These are phyloP conservation scores for Fusarium sp. DNA, from an alignment of 2,329 filamentous ascomycete genomes.

Conservation along the genomic window DNA sequence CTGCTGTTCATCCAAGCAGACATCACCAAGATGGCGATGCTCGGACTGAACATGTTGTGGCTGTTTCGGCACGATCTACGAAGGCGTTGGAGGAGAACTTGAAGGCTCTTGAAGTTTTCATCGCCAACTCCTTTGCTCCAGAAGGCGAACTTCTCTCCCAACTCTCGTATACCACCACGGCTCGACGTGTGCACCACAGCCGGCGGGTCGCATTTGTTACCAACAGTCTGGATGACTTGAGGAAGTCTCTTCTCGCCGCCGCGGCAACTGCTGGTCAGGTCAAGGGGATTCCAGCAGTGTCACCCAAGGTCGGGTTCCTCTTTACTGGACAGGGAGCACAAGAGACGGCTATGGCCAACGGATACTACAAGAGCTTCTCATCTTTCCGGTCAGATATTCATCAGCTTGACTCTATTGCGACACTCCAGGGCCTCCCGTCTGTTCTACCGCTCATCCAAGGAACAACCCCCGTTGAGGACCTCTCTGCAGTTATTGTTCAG, in stretches of 20 bases:
- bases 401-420: not conserved
- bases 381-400: not conserved
- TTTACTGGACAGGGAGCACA: not conserved
- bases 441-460: not conserved
- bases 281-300: not conserved
- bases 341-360: not conserved
- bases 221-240: not conserved
- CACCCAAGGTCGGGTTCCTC: not conserved
- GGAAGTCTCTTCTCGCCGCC: not conserved
- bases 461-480: not conserved
- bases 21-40: not conserved
- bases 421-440: not conserved
- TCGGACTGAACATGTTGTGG: not conserved
- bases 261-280: fast-evolving
- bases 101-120: not conserved
- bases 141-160: not conserved
- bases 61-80: not conserved
- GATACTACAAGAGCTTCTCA: not conserved
- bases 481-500: not conserved
- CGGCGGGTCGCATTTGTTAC: not conserved
- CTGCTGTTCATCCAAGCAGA: not conserved
- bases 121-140: not conserved
- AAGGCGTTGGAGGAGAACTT: not conserved
- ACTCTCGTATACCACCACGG: not conserved
- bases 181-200: not conserved